Evolutionary conservation across 2,329 filamentous ascomycete species (phyloP).

Genomic region (Dissoconium aciculare): DNA sequence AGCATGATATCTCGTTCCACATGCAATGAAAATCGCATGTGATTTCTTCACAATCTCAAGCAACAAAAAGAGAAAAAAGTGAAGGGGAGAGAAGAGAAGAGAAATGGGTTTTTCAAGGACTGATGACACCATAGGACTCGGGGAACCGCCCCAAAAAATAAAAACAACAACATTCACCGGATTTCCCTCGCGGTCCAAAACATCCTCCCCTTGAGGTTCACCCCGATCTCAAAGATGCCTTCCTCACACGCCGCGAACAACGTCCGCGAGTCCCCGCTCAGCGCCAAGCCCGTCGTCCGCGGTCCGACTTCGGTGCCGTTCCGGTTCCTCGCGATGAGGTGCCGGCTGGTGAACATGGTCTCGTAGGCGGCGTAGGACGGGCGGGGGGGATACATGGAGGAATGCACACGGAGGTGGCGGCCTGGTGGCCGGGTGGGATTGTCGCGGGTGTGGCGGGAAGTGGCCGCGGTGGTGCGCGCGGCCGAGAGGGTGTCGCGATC

Average conservation of each 20-base stretch:
- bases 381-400: too few relatives aligned
- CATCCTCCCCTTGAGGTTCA: slow-evolving; percentile 50
- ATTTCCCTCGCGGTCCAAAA: slow-evolving; percentile 26
- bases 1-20: too few relatives aligned
- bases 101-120: too few relatives aligned
- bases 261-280: slow-evolving; percentile 33
- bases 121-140: too few relatives aligned
- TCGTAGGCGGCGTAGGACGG: too few relatives aligned
- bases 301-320: slow-evolving; percentile 23
- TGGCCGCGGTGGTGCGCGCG: slow-evolving; percentile 3
- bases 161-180: slow-evolving; percentile 6
- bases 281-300: slow-evolving; percentile 34
- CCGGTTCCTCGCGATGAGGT: slow-evolving; percentile 7
- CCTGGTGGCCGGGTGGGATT: slow-evolving; percentile 16
- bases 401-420: too few relatives aligned
- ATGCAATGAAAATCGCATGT: too few relatives aligned
- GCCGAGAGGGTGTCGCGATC: too few relatives aligned
- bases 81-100: too few relatives aligned
- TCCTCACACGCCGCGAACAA: slow-evolving; percentile 43
- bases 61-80: too few relatives aligned
- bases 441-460: slow-evolving; percentile 5
- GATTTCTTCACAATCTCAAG: too few relatives aligned
- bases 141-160: too few relatives aligned
- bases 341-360: slow-evolving; percentile 10
- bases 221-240: slow-evolving; percentile 59